phyloP scores from a whole-genome alignment of 768 basidiomycete genomes.

The Bullera alba region DNA sequence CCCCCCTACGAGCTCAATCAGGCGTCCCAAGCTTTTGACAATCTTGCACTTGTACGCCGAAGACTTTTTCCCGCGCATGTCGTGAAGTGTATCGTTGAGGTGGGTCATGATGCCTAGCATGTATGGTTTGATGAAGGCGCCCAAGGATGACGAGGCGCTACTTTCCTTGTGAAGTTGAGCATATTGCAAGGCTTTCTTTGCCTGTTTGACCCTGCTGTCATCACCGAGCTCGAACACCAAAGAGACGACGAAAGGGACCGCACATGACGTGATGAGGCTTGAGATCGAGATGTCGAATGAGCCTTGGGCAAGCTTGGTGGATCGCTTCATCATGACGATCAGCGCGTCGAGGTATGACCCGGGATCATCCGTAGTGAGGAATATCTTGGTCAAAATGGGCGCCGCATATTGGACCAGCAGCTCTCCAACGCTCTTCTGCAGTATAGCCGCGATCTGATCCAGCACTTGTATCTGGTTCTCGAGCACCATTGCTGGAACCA shows the following conservation, averaged over 20 bases:
- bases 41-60: conserved; percentile 65
- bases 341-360: conserved; percentile 24
- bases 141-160: conserved; percentile 42
- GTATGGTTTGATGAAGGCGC: conserved; percentile 61
- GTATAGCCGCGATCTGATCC: conserved; percentile 18
- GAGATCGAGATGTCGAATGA: conserved; percentile 14
- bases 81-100: conserved; percentile 80
- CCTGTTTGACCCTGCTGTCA: conserved; percentile 52
- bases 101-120: conserved; percentile 78
- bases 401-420: conserved; percentile 29
- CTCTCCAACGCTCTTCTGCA: conserved; percentile 21
- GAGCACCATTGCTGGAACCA: conserved; percentile 31
- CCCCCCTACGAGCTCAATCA: conserved; percentile 65
- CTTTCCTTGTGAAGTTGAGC: conserved; percentile 36
- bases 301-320: conserved; percentile 7
- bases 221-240: conserved; percentile 74
- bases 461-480: conserved; percentile 15
- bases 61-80: conserved; percentile 69
- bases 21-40: conserved; percentile 65
- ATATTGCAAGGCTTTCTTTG: conserved; percentile 38
- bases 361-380: conserved; percentile 17
- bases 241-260: conserved; percentile 64
- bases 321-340: conserved; percentile 20
- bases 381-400: conserved; percentile 27
- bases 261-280: conserved; percentile 55